Percentiles rank a stretch among this genome's conserved stretches.
These are phyloP conservation scores for Tolypocladium endophyticum DNA, from an alignment of 2,329 filamentous ascomycete species.

Conservation along the genomic window DNA sequence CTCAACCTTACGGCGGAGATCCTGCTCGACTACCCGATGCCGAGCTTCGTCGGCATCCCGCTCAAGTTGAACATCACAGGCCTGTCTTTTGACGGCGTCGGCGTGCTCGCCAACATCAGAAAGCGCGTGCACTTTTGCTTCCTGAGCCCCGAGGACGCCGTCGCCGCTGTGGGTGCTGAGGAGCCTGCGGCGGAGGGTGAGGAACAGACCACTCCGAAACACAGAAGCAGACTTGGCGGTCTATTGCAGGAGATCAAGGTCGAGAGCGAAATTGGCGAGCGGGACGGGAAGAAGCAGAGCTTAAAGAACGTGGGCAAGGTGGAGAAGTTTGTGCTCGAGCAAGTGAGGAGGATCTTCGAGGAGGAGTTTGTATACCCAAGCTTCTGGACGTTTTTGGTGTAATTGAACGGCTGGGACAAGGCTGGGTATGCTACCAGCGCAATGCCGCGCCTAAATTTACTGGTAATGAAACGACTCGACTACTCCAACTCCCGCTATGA, in stretches of 20 bases:
- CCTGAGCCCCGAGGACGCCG: slow-evolving; percentile 80
- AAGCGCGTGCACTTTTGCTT: slow-evolving; percentile 91
- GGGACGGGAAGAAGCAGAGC: slow-evolving; percentile 85
- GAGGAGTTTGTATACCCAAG: slow-evolving; percentile 98
- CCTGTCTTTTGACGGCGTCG: slow-evolving; percentile 88
- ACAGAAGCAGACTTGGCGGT: slow-evolving; percentile 46
- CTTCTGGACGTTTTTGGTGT: slow-evolving; percentile 96
- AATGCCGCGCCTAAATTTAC: neutral
- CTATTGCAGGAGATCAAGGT: slow-evolving; percentile 88
- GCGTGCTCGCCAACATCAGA: slow-evolving; percentile 82
- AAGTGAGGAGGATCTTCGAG: slow-evolving; percentile 94
- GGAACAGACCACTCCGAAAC: slow-evolving; percentile 14
- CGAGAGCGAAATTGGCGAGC: slow-evolving; percentile 93
- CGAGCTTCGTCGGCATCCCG: slow-evolving; percentile 91
- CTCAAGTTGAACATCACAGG: slow-evolving; percentile 93
- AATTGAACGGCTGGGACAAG: slow-evolving; percentile 5
- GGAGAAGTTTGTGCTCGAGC: slow-evolving; percentile 91
- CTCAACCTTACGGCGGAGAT: slow-evolving; percentile 91
- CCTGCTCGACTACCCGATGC: slow-evolving; percentile 94
- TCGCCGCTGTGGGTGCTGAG: slow-evolving; percentile 53
- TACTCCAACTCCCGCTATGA: neutral
- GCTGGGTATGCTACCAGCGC: neutral
- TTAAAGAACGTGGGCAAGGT: slow-evolving; percentile 98
- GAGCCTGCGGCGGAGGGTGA: slow-evolving; percentile 18
- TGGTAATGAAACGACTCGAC: neutral